Base-by-base conservation (phyloP, 139 green algal species). In the Nannochloris sp. region DNA sequence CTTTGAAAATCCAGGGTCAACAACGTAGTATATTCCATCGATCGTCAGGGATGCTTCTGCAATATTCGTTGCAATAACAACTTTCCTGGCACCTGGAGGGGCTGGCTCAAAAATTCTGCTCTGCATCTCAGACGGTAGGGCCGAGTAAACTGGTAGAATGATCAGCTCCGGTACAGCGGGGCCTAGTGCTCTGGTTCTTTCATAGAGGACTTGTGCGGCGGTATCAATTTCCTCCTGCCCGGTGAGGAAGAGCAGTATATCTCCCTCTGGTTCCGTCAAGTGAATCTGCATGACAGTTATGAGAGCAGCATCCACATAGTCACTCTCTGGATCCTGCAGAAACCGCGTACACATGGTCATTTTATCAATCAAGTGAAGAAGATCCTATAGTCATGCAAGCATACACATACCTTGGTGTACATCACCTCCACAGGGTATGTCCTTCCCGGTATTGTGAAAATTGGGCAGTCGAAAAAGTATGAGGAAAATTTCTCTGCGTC, bases 21-120 rank as follows among this genome's bases (percentile, higher is more conserved):
- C 86, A 2, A 98, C 92, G 64, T 95, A 97, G 72, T 95, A 96
- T 76, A 98, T 95, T 67, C 93, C 93, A 67, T 98, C 93, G 53
- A 99, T 99, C 43, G 93, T 99, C 18, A 99, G 82, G 0, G 80
- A 93, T 14, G 93, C 90, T 73, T 99, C 93, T 0, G 93, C 93
- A 60, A 99, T 98, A 83, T 99, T 99, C 75, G 93, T 99, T 48
- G 93, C 92, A 53, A 99, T 87, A 16, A 99, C 90, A 37, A 74
- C 81, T 73, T 98, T 98, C 36, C 93, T 84, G 4, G 85, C 90
- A 46, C 93, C 93, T 0, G 82, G 82, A 2, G 93, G 90, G 0
- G 90, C 83, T 3, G 87, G 83, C 58, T 97, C 88, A 73, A 99
- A 99, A 62, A 98, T 98, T 66, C 87, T 85, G 0, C 83, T 94